A percentile compares a stretch with the other conserved stretches of the same genome.
phyloP scores from a whole-genome alignment of 345 rosid genomes.

The Eucalyptus rudis region DNA sequence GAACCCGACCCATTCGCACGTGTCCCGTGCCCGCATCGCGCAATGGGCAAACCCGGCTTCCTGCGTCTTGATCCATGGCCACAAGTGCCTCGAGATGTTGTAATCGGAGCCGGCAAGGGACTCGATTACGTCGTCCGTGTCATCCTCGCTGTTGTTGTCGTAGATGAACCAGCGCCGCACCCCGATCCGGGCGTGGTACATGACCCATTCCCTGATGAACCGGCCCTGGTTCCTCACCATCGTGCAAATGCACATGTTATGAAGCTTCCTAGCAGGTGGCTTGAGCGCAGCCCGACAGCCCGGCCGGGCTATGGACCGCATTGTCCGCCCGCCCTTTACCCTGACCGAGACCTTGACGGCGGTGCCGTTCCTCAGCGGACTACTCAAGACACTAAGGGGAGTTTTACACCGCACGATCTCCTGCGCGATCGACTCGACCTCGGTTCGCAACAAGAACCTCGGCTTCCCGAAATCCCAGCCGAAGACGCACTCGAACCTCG shows the following conservation, averaged over 20 bases:
- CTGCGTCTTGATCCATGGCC: conserved; percentile 96
- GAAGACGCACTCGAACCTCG: conserved; percentile 73
- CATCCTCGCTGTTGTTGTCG: conserved; percentile 84
- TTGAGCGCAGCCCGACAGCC: not conserved
- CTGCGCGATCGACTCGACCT: conserved; percentile 50
- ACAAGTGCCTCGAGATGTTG: conserved; percentile 40
- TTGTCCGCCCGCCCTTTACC: conserved; percentile 40
- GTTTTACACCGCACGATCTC: conserved; percentile 78
- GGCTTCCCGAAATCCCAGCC: conserved; percentile 67
- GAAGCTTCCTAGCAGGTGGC: conserved; percentile 5
- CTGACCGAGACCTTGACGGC: conserved; percentile 54
- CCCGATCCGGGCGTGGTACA: conserved; percentile 64
- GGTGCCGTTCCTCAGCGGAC: conserved; percentile 2
- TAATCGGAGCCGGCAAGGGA: conserved; percentile 9
- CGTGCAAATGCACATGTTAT: conserved; percentile 63
- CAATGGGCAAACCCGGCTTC: conserved; percentile 88
- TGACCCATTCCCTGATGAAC: conserved; percentile 69
- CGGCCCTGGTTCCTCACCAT: conserved; percentile 69
- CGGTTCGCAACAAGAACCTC: conserved; percentile 23
- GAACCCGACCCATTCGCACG: conserved; percentile 78
- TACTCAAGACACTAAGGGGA: conserved; percentile 37
- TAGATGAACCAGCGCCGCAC: conserved; percentile 72
- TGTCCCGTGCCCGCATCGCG: conserved; percentile 43
- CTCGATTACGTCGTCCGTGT: conserved; percentile 16
- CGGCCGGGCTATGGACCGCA: conserved; percentile 50